Percentiles rank a stretch among this genome's conserved stretches.
Evolutionary conservation across 805 yeast genomes (phyloP).

Genomic region (Grigorovia humatica): DNA sequence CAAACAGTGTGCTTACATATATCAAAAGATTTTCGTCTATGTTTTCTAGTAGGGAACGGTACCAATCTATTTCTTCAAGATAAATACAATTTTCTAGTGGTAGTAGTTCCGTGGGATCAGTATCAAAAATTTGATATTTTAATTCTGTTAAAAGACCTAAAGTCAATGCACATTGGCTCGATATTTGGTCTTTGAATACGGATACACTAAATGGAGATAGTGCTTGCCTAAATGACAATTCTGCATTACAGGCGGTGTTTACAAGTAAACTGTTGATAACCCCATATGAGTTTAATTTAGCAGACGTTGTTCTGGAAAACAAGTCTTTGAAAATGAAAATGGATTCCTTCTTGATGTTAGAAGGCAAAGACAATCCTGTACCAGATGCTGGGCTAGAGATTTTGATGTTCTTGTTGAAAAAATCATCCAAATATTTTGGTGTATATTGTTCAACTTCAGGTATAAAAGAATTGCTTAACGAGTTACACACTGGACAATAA

Average conservation of each 20-base stretch:
- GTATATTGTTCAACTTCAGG: slow-evolving; percentile 39
- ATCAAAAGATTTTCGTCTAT: slow-evolving; percentile 6
- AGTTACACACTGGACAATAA: slow-evolving; percentile 84
- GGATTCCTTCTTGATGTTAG: slow-evolving; percentile 12
- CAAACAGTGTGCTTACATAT: slow-evolving; percentile 1
- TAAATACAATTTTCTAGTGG: neutral
- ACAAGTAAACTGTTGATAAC: slow-evolving; percentile 32
- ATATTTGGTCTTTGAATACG: neutral
- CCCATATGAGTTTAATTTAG: slow-evolving; percentile 11
- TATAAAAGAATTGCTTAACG: slow-evolving; percentile 71
- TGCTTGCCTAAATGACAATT: slow-evolving; percentile 51
- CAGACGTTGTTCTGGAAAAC: neutral
- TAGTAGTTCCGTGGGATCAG: neutral
- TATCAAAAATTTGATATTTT: slow-evolving; percentile 8
- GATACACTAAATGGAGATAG: slow-evolving; percentile 4
- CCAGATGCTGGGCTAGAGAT: neutral
- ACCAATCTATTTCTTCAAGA: slow-evolving; percentile 2
- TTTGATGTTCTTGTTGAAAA: slow-evolving; percentile 3
- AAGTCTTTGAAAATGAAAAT: slow-evolving; percentile 15
- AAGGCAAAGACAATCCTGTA: slow-evolving; percentile 1
- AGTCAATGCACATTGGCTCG: slow-evolving; percentile 50
- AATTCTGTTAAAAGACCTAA: slow-evolving; percentile 41
- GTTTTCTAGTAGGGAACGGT: slow-evolving; percentile 3
- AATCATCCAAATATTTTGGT: slow-evolving; percentile 3
- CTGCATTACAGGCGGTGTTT: slow-evolving; percentile 53